These are phyloP conservation scores for Thelonectria rubi DNA, from an alignment of 2,329 filamentous ascomycete species.

Conservation along the genomic window DNA sequence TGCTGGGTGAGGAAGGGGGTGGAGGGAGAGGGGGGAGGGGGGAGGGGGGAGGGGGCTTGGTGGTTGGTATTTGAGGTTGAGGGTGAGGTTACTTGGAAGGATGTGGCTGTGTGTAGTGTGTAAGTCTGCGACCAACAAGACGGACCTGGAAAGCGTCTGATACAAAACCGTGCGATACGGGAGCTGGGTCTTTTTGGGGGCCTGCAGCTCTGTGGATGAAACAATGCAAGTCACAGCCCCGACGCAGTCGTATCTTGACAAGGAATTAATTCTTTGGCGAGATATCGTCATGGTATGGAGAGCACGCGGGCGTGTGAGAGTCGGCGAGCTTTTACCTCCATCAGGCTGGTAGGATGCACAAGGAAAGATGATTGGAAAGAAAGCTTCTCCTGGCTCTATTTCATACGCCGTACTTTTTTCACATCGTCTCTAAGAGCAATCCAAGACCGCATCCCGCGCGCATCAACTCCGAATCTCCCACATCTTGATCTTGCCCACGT, in stretches of 20 bases:
- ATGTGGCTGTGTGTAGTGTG: neutral
- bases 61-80: neutral
- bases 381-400: neutral
- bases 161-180: neutral
- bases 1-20: neutral
- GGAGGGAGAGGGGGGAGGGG: too few relatives aligned
- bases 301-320: too few relatives aligned
- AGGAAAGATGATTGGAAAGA: slow-evolving; percentile 13
- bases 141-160: neutral
- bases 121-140: neutral
- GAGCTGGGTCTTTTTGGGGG: neutral
- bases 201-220: neutral
- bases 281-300: too few relatives aligned
- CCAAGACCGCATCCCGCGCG: neutral
- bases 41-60: neutral
- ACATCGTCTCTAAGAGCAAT: slow-evolving; percentile 21
- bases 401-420: slow-evolving; percentile 35
- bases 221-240: neutral
- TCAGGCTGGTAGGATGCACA: neutral
- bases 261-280: too few relatives aligned
- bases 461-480: slow-evolving; percentile 83
- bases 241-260: too few relatives aligned
- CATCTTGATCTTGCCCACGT: slow-evolving; percentile 84
- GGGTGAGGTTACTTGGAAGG: neutral
- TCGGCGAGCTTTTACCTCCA: neutral